Evolutionary conservation across 2,329 filamentous ascomycete species (phyloP), one percentile per base, ranked within the genome.

Genomic region (Penicillium sp.): DNA sequence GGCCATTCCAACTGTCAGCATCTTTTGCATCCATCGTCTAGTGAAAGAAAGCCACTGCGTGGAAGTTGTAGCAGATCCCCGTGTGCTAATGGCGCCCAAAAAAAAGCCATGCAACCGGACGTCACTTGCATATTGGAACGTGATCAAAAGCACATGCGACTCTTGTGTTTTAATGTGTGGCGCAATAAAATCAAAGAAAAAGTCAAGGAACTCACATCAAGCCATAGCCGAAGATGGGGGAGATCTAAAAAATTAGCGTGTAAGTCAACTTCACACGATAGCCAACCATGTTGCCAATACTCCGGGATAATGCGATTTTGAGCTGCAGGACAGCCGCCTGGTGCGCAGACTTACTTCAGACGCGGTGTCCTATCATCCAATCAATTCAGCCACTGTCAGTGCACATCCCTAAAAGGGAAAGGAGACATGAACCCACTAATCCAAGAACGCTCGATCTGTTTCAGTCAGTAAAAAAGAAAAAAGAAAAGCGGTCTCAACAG

Each of bases 371-470:
- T 75, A 58, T 66, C 38, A 67, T 55, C 72, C 72, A 75, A 74
- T 73, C 70, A 61, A 69, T 74, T 69, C 66, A 72, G 72, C 73
- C 74, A 76, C 71, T 56, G 61, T 69, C 61, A 70, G 65, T 69
- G 20, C 24, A 45, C 51, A 47, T 22, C 58, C 39, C 53, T 53
- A 38, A 55, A 52, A 43, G 32, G 46, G 42, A 55, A 38, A 18
- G 16, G 5, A 43, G 32, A 38, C 29, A 39, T 40, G 55, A 53
- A 81, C 82, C 75, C 67, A 85, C 82, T 64, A 86, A 84, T 48
- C 83, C 82, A 52, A 85, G 74, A 63, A 82, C 82, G 58, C 79
- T 82, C 48, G 81, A 84, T 59, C 74, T 76, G 65, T 51, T 57
- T 66, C 57, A 55, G 60, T 75, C 24, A 55, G 46, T 32, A 6